Percentiles rank a stretch among this genome's conserved stretches.
Evolutionary conservation across 2,329 filamentous ascomycete species (phyloP).

Genomic region (Talaromyces sp.): DNA sequence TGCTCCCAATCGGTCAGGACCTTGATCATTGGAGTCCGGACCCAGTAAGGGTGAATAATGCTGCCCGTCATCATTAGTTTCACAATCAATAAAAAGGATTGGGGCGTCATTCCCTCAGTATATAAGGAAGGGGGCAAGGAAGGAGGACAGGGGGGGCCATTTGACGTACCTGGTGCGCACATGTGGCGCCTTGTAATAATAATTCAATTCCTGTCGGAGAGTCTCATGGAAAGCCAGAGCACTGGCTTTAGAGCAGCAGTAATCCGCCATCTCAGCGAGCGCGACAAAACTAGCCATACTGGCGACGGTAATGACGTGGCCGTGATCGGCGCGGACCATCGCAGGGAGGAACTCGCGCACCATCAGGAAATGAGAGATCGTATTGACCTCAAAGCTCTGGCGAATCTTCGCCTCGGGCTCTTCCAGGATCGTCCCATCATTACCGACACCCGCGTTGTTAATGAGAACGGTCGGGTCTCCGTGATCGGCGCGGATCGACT

Average conservation of each 20-base stretch:
- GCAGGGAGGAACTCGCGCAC: constrained; percentile 56
- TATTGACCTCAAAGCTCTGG: constrained; percentile 57
- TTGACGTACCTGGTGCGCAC: constrained; percentile 41
- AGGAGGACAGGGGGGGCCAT: neutral
- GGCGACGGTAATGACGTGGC: constrained; percentile 60
- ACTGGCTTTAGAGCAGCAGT: constrained; percentile 55
- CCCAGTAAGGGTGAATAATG: constrained; percentile 46
- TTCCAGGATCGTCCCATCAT: constrained; percentile 52
- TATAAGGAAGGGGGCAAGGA: neutral
- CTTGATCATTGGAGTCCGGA: constrained; percentile 52
- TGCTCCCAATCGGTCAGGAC: constrained; percentile 36
- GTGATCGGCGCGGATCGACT: constrained; percentile 41
- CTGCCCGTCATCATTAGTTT: constrained; percentile 19
- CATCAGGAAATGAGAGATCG: constrained; percentile 54
- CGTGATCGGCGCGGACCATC: constrained; percentile 56
- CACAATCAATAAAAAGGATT: neutral
- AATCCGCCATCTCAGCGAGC: constrained; percentile 55
- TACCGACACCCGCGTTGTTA: constrained; percentile 55
- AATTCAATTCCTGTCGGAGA: constrained; percentile 40
- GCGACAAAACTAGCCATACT: constrained; percentile 55
- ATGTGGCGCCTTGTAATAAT: constrained; percentile 40
- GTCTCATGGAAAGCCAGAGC: constrained; percentile 59
- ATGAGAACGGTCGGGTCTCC: constrained; percentile 52
- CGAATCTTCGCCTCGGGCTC: constrained; percentile 48
- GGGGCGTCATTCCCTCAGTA: neutral